Conservation (phyloP, 345 rosid genomes). For the Eucalyptus cloeziana region DNA sequence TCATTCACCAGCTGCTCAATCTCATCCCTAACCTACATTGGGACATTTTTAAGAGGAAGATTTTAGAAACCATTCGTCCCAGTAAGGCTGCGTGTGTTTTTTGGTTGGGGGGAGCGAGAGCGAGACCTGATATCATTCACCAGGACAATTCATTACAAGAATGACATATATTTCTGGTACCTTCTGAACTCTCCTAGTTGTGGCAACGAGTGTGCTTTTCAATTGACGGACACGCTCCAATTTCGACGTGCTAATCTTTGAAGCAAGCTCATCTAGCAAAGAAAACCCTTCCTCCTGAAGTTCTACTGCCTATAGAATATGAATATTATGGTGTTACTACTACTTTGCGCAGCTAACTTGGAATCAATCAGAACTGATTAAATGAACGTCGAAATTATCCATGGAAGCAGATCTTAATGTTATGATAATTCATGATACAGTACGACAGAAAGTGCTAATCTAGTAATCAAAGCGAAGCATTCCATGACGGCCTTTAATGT, state of each 20-base stretch:
- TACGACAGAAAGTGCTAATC: background rate
- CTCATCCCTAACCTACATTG: slow-evolving; percentile 76
- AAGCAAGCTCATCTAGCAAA: slow-evolving; percentile 78
- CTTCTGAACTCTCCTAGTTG: slow-evolving; percentile 95
- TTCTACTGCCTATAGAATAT: slow-evolving; percentile 64
- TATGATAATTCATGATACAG: background rate
- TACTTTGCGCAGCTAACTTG: background rate
- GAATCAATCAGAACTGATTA: background rate
- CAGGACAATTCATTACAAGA: background rate
- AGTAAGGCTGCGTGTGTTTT: background rate
- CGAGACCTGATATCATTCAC: background rate
- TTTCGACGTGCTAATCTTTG: slow-evolving; percentile 91
- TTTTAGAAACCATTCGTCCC: no score
- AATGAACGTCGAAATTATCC: background rate
- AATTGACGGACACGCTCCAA: slow-evolving; percentile 84
- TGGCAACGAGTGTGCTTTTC: slow-evolving; percentile 87
- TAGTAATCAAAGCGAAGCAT: background rate
- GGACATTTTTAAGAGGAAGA: background rate
- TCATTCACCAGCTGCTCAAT: slow-evolving; percentile 98
- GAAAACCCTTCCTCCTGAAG: slow-evolving; percentile 93
- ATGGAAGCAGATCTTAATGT: background rate
- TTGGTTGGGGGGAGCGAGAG: no score
- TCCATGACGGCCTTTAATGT: background rate
- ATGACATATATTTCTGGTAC: slow-evolving; percentile 11
- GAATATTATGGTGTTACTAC: background rate